Conservation (phyloP, 2,329 filamentous ascomycete genomes). For the Aureobasidium sp. region DNA sequence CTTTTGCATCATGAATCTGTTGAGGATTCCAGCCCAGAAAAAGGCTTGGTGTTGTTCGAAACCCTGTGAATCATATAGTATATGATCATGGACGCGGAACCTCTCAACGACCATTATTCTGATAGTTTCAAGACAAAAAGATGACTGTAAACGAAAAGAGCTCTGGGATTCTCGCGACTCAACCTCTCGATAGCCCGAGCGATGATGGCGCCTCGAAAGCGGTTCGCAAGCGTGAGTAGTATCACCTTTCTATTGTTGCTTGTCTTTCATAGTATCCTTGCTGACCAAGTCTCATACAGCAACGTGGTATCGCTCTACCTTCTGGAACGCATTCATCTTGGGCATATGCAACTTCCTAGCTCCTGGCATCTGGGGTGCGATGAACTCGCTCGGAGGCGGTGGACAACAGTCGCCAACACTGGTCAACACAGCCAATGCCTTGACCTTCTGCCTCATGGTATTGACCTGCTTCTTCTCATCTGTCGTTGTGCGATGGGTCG, state of each 20-base stretch:
- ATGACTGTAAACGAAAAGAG: neutral
- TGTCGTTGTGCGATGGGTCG: conserved; percentile 56
- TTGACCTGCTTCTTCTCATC: conserved; percentile 60
- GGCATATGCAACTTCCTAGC: conserved; percentile 63
- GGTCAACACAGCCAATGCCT: conserved; percentile 61
- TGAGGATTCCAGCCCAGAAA: neutral
- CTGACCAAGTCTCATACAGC: conserved; percentile 4
- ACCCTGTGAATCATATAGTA: neutral
- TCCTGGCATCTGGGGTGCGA: conserved; percentile 60
- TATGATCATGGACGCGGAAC: neutral
- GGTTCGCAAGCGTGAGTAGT: neutral
- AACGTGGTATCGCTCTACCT: conserved; percentile 57
- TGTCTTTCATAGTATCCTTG: neutral
- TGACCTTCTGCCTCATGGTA: conserved; percentile 67
- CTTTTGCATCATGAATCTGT: neutral
- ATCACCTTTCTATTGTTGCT: neutral
- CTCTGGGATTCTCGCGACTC: neutral
- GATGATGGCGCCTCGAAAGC: neutral
- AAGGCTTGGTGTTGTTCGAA: neutral
- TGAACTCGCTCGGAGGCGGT: conserved; percentile 66
- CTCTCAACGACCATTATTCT: neutral
- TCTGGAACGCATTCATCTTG: conserved; percentile 64
- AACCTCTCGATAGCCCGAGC: neutral
- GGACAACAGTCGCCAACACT: conserved; percentile 57
- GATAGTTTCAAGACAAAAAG: too few relatives aligned